Evolutionary conservation across 768 basidiomycete genomes (phyloP).

Genomic region (Xerocomellus chrysenteron): DNA sequence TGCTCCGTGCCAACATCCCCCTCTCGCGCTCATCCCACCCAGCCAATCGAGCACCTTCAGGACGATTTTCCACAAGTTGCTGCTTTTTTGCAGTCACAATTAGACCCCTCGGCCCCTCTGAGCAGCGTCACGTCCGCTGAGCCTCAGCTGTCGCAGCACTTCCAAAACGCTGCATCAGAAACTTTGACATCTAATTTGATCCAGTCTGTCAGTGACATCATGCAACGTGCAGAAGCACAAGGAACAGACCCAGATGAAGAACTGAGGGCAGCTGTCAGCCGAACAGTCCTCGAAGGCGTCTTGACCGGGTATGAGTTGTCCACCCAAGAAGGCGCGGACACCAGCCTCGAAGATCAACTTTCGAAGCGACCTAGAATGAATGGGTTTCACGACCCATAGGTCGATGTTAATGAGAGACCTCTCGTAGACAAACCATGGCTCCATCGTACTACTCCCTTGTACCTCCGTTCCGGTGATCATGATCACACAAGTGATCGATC

Average conservation of each 20-base stretch:
- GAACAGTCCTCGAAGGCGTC: conserved; percentile 67
- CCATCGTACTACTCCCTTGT: conserved; percentile 5
- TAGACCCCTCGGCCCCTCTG: conserved; percentile 14
- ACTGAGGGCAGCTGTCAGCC: conserved; percentile 57
- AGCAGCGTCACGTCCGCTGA: conserved; percentile 5
- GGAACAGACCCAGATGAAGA: conserved; percentile 68
- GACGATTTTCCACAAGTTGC: conserved; percentile 74
- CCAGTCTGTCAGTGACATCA: conserved; percentile 63
- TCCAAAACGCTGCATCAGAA: conserved; percentile 69
- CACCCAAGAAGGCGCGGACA: conserved; percentile 10
- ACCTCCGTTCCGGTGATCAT: conserved; percentile 34
- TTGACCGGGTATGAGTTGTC: conserved; percentile 58
- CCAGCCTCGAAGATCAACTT: conserved; percentile 8
- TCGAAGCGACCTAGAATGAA: conserved; percentile 29
- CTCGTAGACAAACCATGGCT: not conserved
- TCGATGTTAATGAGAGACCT: not conserved
- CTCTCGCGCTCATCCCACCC: conserved; percentile 6
- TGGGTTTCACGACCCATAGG: conserved; percentile 11
- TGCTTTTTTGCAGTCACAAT: conserved; percentile 50
- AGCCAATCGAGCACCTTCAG: conserved; percentile 65
- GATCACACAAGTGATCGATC: conserved; percentile 32
- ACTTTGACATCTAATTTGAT: conserved; percentile 66
- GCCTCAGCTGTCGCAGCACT: conserved; percentile 56
- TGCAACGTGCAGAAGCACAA: conserved; percentile 54
- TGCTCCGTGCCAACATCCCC: conserved; percentile 17